Conservation (phyloP, 2,329 filamentous ascomycete species). For the Fusarium avenaceum region DNA sequence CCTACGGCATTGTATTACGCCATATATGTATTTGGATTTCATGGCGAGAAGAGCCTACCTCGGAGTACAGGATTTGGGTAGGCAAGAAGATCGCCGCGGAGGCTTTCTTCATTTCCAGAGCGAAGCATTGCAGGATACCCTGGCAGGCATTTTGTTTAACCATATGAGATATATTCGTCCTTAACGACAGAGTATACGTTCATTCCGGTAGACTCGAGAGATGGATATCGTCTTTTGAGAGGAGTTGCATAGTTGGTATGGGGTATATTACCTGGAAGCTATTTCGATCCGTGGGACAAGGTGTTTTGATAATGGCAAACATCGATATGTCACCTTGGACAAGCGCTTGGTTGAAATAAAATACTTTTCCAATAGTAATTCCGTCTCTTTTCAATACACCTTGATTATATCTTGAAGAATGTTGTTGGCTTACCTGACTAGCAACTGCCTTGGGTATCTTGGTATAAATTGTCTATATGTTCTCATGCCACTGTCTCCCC, state of each 20-base stretch:
- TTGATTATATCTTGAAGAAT: neutral
- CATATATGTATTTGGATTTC: conserved; percentile 26
- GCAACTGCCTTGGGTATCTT: conserved; percentile 22
- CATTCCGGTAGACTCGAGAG: conserved; percentile 26
- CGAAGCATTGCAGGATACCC: conserved; percentile 40
- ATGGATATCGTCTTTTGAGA: conserved; percentile 15
- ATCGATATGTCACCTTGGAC: conserved; percentile 7
- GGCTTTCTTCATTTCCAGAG: conserved; percentile 37
- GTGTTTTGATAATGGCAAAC: conserved; percentile 8
- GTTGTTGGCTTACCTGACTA: neutral
- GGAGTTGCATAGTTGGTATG: conserved; percentile 34
- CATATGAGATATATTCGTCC: conserved; percentile 15
- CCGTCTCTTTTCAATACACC: neutral
- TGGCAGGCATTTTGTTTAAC: conserved; percentile 40
- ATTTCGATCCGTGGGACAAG: conserved; percentile 14
- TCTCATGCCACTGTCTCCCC: conserved; percentile 27
- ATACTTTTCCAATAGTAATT: conserved; percentile 7
- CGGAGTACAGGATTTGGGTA: conserved; percentile 38
- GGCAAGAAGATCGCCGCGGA: conserved; percentile 32
- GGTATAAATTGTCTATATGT: neutral
- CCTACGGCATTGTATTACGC: conserved; percentile 24
- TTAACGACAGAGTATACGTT: conserved; percentile 12
- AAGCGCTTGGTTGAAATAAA: neutral
- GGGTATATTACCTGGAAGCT: conserved; percentile 28
- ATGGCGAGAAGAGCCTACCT: conserved; percentile 28